phyloP scores from a whole-genome alignment of 495 filamentous ascomycete species.

The Xanthoparmelia taractica region DNA sequence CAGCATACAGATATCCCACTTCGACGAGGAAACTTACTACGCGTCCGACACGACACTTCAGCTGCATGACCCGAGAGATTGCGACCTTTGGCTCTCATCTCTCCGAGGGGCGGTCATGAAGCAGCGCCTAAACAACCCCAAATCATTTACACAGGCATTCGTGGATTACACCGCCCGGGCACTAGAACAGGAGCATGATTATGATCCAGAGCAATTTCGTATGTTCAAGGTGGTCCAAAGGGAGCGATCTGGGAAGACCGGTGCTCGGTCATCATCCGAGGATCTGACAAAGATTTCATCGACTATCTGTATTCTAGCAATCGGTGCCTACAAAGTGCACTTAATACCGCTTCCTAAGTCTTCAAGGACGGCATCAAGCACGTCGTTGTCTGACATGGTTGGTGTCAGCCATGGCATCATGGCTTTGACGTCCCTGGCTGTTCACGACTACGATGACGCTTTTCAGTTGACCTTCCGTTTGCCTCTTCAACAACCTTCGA shows the following conservation, averaged over 20 bases:
- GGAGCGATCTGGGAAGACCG: constrained; percentile 41
- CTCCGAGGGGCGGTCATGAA: constrained; percentile 56
- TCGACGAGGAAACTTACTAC: constrained; percentile 64
- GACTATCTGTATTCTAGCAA: constrained; percentile 72
- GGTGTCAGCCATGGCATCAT: constrained; percentile 63
- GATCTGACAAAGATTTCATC: constrained; percentile 66
- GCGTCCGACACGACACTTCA: constrained; percentile 59
- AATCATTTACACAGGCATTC: constrained; percentile 52
- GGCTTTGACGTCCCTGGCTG: constrained; percentile 58
- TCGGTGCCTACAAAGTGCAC: constrained; percentile 78
- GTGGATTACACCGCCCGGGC: constrained; percentile 57
- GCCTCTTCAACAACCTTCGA: constrained; percentile 55
- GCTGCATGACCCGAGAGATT: constrained; percentile 62
- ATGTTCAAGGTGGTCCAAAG: constrained; percentile 83
- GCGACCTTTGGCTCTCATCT: constrained; percentile 64
- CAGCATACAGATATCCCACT: constrained; percentile 65
- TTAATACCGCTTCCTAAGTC: constrained; percentile 64
- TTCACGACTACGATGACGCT: constrained; percentile 70
- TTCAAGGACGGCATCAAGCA: constrained; percentile 47
- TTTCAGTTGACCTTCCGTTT: constrained; percentile 78
- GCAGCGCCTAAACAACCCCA: constrained; percentile 43
- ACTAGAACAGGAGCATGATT: constrained; percentile 61
- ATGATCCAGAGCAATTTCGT: constrained; percentile 60
- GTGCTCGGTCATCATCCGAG: constrained; percentile 62
- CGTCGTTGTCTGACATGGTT: constrained; percentile 43